Conservation (phyloP, 1,284 basidiomycete genomes). For the Rhodotorula glutinis region DNA sequence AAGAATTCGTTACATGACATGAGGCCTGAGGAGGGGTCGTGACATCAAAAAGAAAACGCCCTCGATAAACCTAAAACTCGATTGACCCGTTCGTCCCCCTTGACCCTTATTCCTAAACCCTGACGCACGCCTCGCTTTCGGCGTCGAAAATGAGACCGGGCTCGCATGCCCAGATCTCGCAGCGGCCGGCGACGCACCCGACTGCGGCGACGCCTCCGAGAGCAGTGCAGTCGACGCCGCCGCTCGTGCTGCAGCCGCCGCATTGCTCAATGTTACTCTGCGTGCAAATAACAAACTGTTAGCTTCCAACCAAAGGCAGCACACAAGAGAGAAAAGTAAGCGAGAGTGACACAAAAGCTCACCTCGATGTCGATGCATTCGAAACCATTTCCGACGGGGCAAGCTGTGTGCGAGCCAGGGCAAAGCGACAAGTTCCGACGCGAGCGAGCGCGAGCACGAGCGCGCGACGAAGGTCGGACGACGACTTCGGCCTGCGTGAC, state of each 20-base stretch:
- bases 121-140: too few species aligned
- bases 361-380: slow-evolving; percentile 33
- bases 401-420: slow-evolving; percentile 20
- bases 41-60: too few species aligned
- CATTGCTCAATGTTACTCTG: slow-evolving; percentile 28
- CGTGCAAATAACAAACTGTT: too few species aligned
- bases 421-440: slow-evolving; percentile 13
- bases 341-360: too few species aligned
- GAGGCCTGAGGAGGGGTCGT: too few species aligned
- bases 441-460: slow-evolving; percentile 19
- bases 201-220: slow-evolving; percentile 27
- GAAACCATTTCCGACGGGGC: slow-evolving; percentile 23
- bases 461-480: slow-evolving; percentile 9
- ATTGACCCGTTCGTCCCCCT: too few species aligned
- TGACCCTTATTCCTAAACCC: too few species aligned
- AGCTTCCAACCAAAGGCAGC: too few species aligned
- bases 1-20: too few species aligned
- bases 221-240: slow-evolving; percentile 41
- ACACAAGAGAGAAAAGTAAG: background rate
- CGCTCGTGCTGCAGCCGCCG: slow-evolving; percentile 22
- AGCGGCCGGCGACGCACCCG: slow-evolving; percentile 12
- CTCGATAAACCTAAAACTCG: too few species aligned
- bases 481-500: too few species aligned
- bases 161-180: slow-evolving; percentile 19
- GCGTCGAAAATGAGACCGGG: too few species aligned